These are phyloP conservation scores for Sclerotinia nivalis DNA, from an alignment of 2,329 filamentous ascomycete genomes.

Conservation along the genomic window DNA sequence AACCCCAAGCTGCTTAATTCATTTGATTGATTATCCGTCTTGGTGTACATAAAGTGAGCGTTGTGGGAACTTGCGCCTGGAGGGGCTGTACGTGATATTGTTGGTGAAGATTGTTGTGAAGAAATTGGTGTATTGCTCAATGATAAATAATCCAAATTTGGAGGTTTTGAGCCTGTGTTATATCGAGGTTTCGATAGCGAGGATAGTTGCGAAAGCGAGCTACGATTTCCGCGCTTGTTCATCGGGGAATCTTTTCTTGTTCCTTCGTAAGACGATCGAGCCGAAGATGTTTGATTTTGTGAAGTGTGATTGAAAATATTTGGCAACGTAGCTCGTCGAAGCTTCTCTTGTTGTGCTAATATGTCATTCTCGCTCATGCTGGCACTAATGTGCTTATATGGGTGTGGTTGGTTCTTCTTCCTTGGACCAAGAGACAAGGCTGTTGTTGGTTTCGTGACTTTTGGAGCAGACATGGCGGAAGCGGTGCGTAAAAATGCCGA, in stretches of 20 bases:
- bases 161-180: conserved; percentile 36
- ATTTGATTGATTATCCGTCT: conserved; percentile 47
- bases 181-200: conserved; percentile 29
- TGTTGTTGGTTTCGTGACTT: conserved; percentile 35
- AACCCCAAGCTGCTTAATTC: conserved; percentile 70
- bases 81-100: conserved; percentile 32
- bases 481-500: conserved; percentile 38
- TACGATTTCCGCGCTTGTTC: conserved; percentile 43
- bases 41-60: conserved; percentile 32
- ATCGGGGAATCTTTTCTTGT: conserved; percentile 40
- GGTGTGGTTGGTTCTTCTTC: conserved; percentile 44
- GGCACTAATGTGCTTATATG: conserved; percentile 47
- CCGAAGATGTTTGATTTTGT: conserved; percentile 34
- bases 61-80: conserved; percentile 31
- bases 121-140: conserved; percentile 50
- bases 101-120: conserved; percentile 53
- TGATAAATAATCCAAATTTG: conserved; percentile 62
- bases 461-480: conserved; percentile 45
- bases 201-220: conserved; percentile 39
- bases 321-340: conserved; percentile 58
- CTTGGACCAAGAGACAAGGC: conserved; percentile 40
- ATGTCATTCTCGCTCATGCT: conserved; percentile 54
- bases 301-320: conserved; percentile 37
- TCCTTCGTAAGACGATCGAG: conserved; percentile 32
- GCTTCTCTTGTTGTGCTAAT: conserved; percentile 56